Conservation (phyloP, 805 yeast genomes). For the Pichia exigua region DNA sequence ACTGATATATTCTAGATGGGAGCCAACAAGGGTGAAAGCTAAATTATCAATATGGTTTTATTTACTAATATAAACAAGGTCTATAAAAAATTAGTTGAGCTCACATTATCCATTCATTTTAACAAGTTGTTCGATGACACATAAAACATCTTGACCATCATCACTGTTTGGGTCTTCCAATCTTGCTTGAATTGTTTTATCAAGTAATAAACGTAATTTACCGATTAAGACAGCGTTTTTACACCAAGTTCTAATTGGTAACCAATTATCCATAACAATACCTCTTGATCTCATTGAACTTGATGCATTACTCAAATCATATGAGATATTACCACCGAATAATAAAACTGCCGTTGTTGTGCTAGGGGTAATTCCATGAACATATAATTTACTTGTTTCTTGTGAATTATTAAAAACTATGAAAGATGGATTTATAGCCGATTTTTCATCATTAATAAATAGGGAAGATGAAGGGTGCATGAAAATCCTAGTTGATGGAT, state of each 20-base stretch:
- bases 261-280: constrained; percentile 79
- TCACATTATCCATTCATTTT: constrained; percentile 14
- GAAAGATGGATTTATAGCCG: constrained; percentile 32
- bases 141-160: constrained; percentile 31
- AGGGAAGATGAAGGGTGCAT: constrained; percentile 80
- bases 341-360: constrained; percentile 63
- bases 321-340: constrained; percentile 69
- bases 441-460: constrained; percentile 35
- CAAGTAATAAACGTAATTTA: constrained; percentile 57
- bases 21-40: no score
- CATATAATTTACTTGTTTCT: constrained; percentile 55
- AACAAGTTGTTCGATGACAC: constrained; percentile 33
- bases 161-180: constrained; percentile 27
- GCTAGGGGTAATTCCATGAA: constrained; percentile 76
- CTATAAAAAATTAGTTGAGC: no score
- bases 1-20: no score
- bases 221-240: constrained; percentile 83
- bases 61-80: no score
- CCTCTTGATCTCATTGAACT: constrained; percentile 64
- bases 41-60: no score
- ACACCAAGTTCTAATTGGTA: constrained; percentile 88
- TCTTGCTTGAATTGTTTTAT: constrained; percentile 55
- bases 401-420: constrained; percentile 54
- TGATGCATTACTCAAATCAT: constrained; percentile 39
- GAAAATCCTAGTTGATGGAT: constrained; percentile 67